These are phyloP conservation scores for Trametes pubescens DNA, from an alignment of 1,284 basidiomycete species.

Conservation along the genomic window DNA sequence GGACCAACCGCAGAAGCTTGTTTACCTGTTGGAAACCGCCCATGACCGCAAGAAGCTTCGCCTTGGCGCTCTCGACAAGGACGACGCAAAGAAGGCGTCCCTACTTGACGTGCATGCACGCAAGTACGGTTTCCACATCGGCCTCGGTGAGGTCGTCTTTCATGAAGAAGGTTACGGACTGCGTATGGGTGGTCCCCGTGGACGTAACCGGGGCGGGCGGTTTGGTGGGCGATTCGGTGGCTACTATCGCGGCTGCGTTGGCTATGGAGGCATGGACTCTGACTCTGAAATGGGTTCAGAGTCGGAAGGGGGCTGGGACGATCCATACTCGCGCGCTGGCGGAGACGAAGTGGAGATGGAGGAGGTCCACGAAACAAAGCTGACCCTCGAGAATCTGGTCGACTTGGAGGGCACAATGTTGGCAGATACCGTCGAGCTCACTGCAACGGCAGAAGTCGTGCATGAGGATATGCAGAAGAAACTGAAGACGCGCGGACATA, in stretches of 20 bases:
- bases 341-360: conserved; percentile 1
- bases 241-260: no score
- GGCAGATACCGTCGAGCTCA: no score
- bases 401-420: neutral
- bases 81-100: conserved; percentile 24
- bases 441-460: no score
- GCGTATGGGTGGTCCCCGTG: no score
- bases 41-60: conserved; percentile 28
- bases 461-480: no score
- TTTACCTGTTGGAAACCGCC: conserved; percentile 28
- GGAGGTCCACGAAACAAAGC: neutral
- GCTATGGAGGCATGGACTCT: no score
- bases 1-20: conserved; percentile 14
- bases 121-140: conserved; percentile 20
- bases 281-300: no score
- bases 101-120: conserved; percentile 5
- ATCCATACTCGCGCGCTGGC: neutral
- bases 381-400: conserved; percentile 1
- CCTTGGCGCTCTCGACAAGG: conserved; percentile 28
- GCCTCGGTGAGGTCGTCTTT: conserved; percentile 11
- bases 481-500: no score
- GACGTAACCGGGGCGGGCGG: no score
- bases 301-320: no score
- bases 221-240: no score
- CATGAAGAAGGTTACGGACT: neutral